A percentile compares a stretch with the other conserved stretches of the same genome.
These are phyloP conservation scores for Nakazawaea laoshanensis DNA, from an alignment of 805 yeast genomes.

Conservation along the genomic window DNA sequence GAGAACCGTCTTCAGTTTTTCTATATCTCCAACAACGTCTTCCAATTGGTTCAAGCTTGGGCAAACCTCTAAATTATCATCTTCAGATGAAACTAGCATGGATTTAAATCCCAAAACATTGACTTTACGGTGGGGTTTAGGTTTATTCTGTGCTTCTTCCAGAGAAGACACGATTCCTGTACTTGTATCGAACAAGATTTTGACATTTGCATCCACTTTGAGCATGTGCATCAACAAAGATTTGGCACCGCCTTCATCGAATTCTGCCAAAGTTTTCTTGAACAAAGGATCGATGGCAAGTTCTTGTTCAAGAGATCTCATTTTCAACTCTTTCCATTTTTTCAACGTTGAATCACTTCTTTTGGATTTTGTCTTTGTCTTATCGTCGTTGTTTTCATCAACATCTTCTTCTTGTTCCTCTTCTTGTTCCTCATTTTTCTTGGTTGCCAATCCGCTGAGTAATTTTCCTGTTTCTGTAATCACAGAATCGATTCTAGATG, in stretches of 20 bases:
- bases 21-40: slow-evolving; percentile 45
- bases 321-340: slow-evolving; percentile 38
- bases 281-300: slow-evolving; percentile 65
- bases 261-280: slow-evolving; percentile 66
- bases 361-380: slow-evolving; percentile 16
- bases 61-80: slow-evolving; percentile 35
- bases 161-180: slow-evolving; percentile 20
- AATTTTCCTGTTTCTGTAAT: slow-evolving; percentile 24
- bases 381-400: slow-evolving; percentile 13
- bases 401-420: slow-evolving; percentile 18
- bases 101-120: slow-evolving; percentile 6
- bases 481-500: slow-evolving; percentile 37
- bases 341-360: slow-evolving; percentile 38
- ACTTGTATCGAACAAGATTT: slow-evolving; percentile 62
- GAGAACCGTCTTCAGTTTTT: slow-evolving; percentile 39
- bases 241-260: slow-evolving; percentile 80
- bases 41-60: slow-evolving; percentile 56
- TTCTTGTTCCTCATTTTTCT: slow-evolving; percentile 19
- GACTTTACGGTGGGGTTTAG: slow-evolving; percentile 5
- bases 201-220: slow-evolving; percentile 39
- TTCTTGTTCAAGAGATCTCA: slow-evolving; percentile 56
- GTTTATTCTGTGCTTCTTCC: slow-evolving; percentile 10
- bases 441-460: slow-evolving; percentile 62
- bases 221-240: slow-evolving; percentile 58
- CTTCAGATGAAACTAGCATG: slow-evolving; percentile 12